These are phyloP conservation scores for Zymoseptoria passerinii DNA, from an alignment of 2,329 filamentous ascomycete genomes.

Conservation along the genomic window DNA sequence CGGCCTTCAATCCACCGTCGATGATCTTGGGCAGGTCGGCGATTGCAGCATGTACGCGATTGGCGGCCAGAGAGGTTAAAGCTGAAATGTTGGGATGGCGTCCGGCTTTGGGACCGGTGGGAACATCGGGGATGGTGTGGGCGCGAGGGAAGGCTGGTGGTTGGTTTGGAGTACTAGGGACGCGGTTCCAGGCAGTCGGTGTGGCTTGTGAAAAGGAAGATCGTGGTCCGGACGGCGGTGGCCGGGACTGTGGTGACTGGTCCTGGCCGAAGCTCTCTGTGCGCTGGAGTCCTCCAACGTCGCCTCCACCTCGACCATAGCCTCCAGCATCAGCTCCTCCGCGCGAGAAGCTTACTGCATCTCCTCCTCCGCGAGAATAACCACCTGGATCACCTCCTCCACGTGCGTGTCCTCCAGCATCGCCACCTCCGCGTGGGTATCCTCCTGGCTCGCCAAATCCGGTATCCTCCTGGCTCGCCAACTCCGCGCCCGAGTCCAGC, in stretches of 20 bases:
- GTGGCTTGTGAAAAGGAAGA: slow-evolving; percentile 21
- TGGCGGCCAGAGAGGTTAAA: slow-evolving; percentile 6
- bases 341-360: slow-evolving; percentile 3
- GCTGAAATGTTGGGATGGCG: slow-evolving; percentile 16
- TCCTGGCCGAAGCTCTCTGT: slow-evolving; percentile 10
- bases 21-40: slow-evolving; percentile 37
- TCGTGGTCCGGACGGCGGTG: slow-evolving; percentile 28
- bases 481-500: slow-evolving; percentile 16
- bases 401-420: slow-evolving; percentile 22
- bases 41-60: slow-evolving; percentile 28
- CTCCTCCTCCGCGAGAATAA: slow-evolving; percentile 24
- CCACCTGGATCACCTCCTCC: slow-evolving; percentile 7
- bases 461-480: slow-evolving; percentile 8
- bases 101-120: slow-evolving; percentile 21
- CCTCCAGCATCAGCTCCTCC: slow-evolving; percentile 7
- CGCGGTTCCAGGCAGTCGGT: slow-evolving; percentile 29
- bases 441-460: slow-evolving; percentile 15
- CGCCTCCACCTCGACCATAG: not conserved
- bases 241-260: slow-evolving; percentile 3
- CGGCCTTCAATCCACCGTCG: slow-evolving; percentile 37
- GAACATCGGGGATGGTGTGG: slow-evolving; percentile 26
- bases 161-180: slow-evolving; percentile 35
- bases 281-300: slow-evolving; percentile 3
- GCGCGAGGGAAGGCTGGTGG: slow-evolving; percentile 41
- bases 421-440: slow-evolving; percentile 28